Evolutionary conservation across 2,329 filamentous ascomycete species (phyloP).

Genomic region (Pseudogymnoascus sp.): DNA sequence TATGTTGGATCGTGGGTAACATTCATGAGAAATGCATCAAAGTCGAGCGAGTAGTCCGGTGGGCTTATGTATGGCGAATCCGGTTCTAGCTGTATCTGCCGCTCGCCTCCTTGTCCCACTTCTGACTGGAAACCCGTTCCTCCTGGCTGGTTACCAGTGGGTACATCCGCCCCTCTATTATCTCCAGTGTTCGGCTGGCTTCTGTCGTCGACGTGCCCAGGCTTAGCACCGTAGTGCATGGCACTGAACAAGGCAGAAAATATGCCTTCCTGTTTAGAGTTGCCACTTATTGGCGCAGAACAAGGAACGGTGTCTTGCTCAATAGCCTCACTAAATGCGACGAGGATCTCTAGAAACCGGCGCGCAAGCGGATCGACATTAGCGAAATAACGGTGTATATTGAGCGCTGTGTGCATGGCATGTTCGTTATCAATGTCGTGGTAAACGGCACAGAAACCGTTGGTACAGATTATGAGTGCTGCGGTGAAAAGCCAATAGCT

Average conservation of each 20-base stretch:
- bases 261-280: not conserved
- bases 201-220: too few species aligned
- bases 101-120: too few species aligned
- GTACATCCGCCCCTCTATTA: too few species aligned
- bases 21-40: not conserved
- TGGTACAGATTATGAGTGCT: conserved; percentile 47
- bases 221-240: too few species aligned
- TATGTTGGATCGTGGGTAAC: not conserved
- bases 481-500: conserved; percentile 53
- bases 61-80: too few species aligned
- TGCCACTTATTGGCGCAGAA: not conserved
- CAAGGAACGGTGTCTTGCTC: not conserved
- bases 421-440: conserved; percentile 35
- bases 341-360: not conserved
- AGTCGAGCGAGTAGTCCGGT: not conserved
- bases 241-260: not conserved
- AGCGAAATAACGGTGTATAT: conserved; percentile 43
- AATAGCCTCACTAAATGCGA: not conserved
- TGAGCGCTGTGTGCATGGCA: conserved; percentile 39
- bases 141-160: too few species aligned
- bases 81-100: too few species aligned
- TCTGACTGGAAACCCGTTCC: too few species aligned
- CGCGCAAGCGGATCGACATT: conserved; percentile 42
- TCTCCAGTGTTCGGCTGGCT: too few species aligned
- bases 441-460: conserved; percentile 47